phyloP scores from a whole-genome alignment of 225 moss, liverwort and hornwort genomes.

The Sphagnum tenellum region DNA sequence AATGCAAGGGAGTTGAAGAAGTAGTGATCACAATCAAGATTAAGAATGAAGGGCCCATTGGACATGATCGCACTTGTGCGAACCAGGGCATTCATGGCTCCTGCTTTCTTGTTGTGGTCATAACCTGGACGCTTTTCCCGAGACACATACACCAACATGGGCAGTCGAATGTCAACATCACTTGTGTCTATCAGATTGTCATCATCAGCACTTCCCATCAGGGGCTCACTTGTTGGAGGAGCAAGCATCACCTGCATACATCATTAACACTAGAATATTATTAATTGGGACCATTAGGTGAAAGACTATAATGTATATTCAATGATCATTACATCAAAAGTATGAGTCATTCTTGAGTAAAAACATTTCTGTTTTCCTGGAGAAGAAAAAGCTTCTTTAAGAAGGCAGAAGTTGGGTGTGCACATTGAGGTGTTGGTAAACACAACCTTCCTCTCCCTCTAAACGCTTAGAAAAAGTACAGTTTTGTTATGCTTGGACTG shows the following conservation, averaged over 20 bases:
- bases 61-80: conserved; percentile 97
- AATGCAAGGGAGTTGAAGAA: conserved; percentile 70
- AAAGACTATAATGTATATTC: too few relatives aligned
- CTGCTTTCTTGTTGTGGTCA: conserved; percentile 96
- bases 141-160: conserved; percentile 89
- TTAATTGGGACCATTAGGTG: neutral
- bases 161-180: conserved; percentile 75
- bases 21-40: conserved; percentile 91
- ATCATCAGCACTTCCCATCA: conserved; percentile 64
- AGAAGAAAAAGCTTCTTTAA: too few relatives aligned
- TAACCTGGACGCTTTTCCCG: conserved; percentile 89
- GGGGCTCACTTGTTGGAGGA: conserved; percentile 65
- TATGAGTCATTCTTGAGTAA: too few relatives aligned
- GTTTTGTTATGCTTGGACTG: neutral
- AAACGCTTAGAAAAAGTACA: too few relatives aligned
- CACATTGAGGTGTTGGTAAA: too few relatives aligned
- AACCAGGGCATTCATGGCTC: conserved; percentile 88
- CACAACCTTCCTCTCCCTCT: too few relatives aligned
- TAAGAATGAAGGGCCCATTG: conserved; percentile 80
- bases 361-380: too few relatives aligned
- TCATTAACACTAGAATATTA: neutral
- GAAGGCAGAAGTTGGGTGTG: too few relatives aligned
- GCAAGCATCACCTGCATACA: conserved; percentile 66
- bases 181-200: conserved; percentile 83
- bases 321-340: too few relatives aligned